These are phyloP conservation scores for Apiospora marii DNA, from an alignment of 2,329 filamentous ascomycete species.

Conservation along the genomic window DNA sequence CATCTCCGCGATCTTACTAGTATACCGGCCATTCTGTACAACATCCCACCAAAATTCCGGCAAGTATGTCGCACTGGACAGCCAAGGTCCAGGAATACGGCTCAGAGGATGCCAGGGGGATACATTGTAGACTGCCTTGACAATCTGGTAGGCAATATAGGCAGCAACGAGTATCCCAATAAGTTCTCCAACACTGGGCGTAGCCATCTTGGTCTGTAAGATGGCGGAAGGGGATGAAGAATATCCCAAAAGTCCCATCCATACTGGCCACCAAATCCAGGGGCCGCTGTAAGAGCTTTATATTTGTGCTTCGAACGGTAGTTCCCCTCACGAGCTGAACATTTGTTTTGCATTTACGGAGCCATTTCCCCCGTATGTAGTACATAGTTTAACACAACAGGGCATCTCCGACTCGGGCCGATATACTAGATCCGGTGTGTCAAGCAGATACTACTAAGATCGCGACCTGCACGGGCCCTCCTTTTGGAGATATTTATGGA, in stretches of 20 bases:
- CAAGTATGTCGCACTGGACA: constrained; percentile 46
- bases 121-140: constrained; percentile 45
- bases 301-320: neutral
- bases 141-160: constrained; percentile 38
- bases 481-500: neutral
- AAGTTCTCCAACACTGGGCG: neutral
- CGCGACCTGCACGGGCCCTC: neutral
- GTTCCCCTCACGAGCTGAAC: neutral
- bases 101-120: constrained; percentile 49
- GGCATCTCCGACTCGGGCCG: neutral
- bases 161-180: constrained; percentile 31
- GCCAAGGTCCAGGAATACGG: constrained; percentile 47
- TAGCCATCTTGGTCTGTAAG: neutral
- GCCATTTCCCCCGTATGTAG: neutral
- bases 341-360: neutral
- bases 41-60: constrained; percentile 50
- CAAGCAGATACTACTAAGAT: neutral
- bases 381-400: neutral
- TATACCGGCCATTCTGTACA: constrained; percentile 46
- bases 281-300: neutral
- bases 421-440: neutral
- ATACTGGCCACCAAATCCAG: too few species aligned
- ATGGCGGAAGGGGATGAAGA: neutral
- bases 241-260: neutral
- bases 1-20: constrained; percentile 44